Conservation (phyloP, 2,329 filamentous ascomycete genomes). For the Madurella mycetomatis region DNA sequence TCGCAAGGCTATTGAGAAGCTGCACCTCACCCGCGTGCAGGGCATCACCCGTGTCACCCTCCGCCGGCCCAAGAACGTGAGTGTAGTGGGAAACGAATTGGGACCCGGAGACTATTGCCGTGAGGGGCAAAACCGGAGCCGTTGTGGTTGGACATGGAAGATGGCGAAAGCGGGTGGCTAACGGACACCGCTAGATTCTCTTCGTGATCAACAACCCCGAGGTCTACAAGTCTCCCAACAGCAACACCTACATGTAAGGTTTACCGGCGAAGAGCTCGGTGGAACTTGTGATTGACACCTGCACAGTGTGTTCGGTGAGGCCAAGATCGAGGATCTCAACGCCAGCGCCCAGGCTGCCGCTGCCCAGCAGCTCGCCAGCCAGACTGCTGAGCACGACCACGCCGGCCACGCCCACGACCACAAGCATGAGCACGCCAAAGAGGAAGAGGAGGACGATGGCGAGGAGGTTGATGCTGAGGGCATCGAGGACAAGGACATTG, state of each 20-base stretch:
- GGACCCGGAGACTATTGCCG: not conserved
- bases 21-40: constrained; percentile 91
- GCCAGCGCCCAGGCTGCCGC: constrained; percentile 94
- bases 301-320: constrained; percentile 93
- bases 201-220: constrained; percentile 99
- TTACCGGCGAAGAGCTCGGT: not conserved
- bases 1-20: constrained; percentile 97
- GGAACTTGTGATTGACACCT: constrained; percentile 1
- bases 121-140: constrained; percentile 9
- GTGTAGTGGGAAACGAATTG: constrained; percentile 37
- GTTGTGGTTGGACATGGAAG: not conserved
- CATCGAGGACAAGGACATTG: constrained; percentile 98
- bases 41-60: constrained; percentile 98
- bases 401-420: constrained; percentile 63
- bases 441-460: constrained; percentile 83
- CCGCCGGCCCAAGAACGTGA: constrained; percentile 97
- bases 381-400: constrained; percentile 62
- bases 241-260: constrained; percentile 99
- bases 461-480: constrained; percentile 94
- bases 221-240: constrained; percentile 98
- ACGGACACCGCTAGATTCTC: constrained; percentile 64
- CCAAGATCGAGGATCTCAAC: constrained; percentile 99
- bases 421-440: constrained; percentile 64
- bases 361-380: constrained; percentile 87
- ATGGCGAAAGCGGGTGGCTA: constrained; percentile 13